Evolutionary conservation across 2,329 filamentous ascomycete species (phyloP).

Genomic region (Amesomyces nigricolor): DNA sequence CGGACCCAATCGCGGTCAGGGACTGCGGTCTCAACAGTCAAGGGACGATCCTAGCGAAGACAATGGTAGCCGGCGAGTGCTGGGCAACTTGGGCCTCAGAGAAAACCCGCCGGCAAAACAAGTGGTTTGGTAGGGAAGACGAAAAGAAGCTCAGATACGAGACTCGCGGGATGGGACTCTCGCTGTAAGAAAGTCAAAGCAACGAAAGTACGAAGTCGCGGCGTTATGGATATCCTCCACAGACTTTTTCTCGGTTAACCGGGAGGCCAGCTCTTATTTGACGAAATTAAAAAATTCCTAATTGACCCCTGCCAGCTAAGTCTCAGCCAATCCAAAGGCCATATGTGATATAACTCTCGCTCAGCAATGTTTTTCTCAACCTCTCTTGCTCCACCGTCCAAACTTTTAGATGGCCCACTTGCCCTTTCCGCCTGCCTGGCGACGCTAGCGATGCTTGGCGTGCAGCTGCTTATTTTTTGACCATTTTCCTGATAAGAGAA

Average conservation of each 20-base stretch:
- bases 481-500: background rate
- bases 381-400: conserved; percentile 1
- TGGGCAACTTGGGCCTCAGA: background rate
- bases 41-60: background rate
- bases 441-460: background rate
- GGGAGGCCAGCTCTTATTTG: conserved; percentile 17
- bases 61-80: conserved; percentile 8
- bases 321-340: conserved; percentile 20
- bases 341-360: conserved; percentile 22
- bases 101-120: background rate
- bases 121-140: background rate
- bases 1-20: background rate
- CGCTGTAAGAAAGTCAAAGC: background rate
- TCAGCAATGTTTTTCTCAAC: conserved; percentile 16
- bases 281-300: conserved; percentile 22
- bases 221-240: conserved; percentile 13
- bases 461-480: background rate
- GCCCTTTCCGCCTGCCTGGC: background rate
- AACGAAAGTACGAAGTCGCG: conserved; percentile 12
- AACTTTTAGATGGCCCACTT: conserved; percentile 4
- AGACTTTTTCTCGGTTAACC: conserved; percentile 25
- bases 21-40: too few species aligned
- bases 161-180: background rate
- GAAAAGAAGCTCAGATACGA: background rate
- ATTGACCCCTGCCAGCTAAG: conserved; percentile 22